These are phyloP conservation scores for Sporothrix phasma DNA, from an alignment of 2,329 filamentous ascomycete species.

Conservation along the genomic window DNA sequence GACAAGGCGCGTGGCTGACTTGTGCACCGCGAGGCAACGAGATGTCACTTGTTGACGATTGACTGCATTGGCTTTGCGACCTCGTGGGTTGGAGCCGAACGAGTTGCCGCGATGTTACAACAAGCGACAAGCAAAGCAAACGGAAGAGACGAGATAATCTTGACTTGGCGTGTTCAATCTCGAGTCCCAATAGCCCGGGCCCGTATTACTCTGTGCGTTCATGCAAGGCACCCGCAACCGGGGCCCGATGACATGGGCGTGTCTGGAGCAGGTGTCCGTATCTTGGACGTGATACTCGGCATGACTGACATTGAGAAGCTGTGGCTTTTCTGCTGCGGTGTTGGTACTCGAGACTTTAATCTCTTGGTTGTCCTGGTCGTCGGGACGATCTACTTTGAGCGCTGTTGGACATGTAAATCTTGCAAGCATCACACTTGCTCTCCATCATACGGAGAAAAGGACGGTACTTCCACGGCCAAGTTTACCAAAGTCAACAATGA, in stretches of 20 bases:
- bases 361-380: no score
- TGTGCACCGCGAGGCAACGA: no score
- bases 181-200: slow-evolving; percentile 10
- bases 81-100: no score
- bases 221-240: slow-evolving; percentile 5
- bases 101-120: background rate
- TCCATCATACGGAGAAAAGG: no score
- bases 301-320: no score
- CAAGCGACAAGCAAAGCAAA: slow-evolving; percentile 6
- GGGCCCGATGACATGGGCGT: background rate
- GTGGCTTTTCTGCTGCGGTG: no score
- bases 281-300: background rate
- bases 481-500: no score
- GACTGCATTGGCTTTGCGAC: background rate
- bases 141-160: background rate
- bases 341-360: no score
- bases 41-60: background rate
- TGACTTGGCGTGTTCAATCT: background rate
- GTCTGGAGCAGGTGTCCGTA: background rate
- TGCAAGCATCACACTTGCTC: no score
- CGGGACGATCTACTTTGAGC: no score
- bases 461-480: no score
- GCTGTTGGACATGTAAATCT: no score
- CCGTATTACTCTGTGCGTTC: slow-evolving; percentile 13
- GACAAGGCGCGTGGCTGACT: background rate